Evolutionary conservation across 2,329 filamentous ascomycete genomes (phyloP).

Genomic region (Phoma herbarum): DNA sequence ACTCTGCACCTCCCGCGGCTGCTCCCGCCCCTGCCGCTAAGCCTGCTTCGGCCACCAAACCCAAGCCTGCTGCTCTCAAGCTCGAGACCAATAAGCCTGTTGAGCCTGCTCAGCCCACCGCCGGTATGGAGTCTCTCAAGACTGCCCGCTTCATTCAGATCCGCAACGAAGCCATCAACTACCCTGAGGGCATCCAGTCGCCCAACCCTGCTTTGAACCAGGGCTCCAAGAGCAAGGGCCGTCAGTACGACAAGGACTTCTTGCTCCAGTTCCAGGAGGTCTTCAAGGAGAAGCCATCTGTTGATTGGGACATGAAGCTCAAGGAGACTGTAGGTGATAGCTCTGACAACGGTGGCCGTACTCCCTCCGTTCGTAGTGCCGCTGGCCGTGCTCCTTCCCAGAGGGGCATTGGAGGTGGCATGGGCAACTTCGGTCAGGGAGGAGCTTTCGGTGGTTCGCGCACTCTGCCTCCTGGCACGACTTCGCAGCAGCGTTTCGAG

Average conservation of each 20-base stretch:
- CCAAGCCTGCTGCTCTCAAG: conserved; percentile 89
- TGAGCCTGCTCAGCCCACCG: conserved; percentile 91
- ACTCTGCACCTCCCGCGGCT: conserved; percentile 59
- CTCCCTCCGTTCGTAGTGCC: conserved; percentile 66
- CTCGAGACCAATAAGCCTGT: conserved; percentile 85
- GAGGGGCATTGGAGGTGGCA: conserved; percentile 53
- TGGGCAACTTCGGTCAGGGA: conserved; percentile 72
- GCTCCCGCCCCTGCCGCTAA: conserved; percentile 39
- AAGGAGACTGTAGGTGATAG: conserved; percentile 85
- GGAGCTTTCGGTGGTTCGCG: conserved; percentile 58
- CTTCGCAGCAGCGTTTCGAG: conserved; percentile 76
- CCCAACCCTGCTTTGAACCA: conserved; percentile 94
- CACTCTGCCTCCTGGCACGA: conserved; percentile 77
- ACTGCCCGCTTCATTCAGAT: conserved; percentile 88
- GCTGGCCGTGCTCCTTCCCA: conserved; percentile 60
- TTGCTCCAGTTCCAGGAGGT: conserved; percentile 94
- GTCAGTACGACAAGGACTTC: conserved; percentile 96
- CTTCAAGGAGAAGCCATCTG: conserved; percentile 94
- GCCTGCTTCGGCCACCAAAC: conserved; percentile 67
- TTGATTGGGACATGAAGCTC: conserved; percentile 91
- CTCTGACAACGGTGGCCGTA: conserved; percentile 67
- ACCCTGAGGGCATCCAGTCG: conserved; percentile 83
- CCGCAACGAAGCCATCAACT: conserved; percentile 75
- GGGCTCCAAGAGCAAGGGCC: conserved; percentile 79
- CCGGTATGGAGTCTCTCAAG: conserved; percentile 91